Evolutionary conservation across 768 basidiomycete species (phyloP), one percentile per base, ranked within the genome.

Genomic region (Omphalotus guepiniiformis): DNA sequence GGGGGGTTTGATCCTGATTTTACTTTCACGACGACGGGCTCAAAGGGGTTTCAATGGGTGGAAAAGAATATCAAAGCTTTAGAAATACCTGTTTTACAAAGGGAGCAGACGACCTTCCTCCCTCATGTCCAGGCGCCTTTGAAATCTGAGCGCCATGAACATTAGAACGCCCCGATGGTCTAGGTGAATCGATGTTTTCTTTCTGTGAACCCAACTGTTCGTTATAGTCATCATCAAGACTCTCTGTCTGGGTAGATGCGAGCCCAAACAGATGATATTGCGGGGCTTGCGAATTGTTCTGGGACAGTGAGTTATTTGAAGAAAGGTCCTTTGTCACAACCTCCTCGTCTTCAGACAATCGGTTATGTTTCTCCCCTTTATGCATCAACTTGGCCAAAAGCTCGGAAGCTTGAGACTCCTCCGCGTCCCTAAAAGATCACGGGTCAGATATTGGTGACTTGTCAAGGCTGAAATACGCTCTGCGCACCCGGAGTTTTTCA

Each of bases 231-330:
- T 66, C 60, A 26, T 68, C 67, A 4, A 28, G 37, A 18, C 67
- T 64, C 50, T 76, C 75, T 1, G 72, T 72, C 53, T 83, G 77
- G 0, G 78, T 74, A 55, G 82, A 53, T 2, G 72, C 78, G 16
- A 85, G 67, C 2, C 79, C 83, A 54, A 80, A 75, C 50, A 80
- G 72, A 56, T 78, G 74, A 62, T 83, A 82, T 47, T 68, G 70
- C 23, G 77, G 74, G 60, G 53, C 58, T 61, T 50, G 16, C 15
- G 43, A 61, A 59, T 26, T 19, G 49, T 55, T 53, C 28, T 64
- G 60, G 40, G 72, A 59, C 51, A 66, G 63, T 55, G 63, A 13
- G 30, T 8, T 26, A 27, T 37, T 36, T 46, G 23, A 27, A 5
- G 35, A 23, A 30, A 16, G 19, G 22, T 32, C n/a, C 3, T 36